Conservation (phyloP, 2,329 filamentous ascomycete genomes). For the Fragosphaeria purpurea region DNA sequence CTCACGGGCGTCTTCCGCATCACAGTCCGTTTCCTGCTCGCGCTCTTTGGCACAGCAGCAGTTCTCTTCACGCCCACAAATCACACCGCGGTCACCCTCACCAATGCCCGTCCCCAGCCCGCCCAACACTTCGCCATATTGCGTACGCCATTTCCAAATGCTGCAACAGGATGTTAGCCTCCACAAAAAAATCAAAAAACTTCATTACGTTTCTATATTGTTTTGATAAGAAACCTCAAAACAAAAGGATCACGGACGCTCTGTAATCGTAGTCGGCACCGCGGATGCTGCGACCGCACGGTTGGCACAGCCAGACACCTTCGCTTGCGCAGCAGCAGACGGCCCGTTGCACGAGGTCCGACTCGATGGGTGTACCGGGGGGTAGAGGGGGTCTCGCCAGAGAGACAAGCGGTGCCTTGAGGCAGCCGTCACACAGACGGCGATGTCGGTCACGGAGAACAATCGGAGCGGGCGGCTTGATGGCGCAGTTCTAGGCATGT, state of each 20-base stretch:
- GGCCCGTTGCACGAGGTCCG: conserved; percentile 45
- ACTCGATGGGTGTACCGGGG: conserved; percentile 36
- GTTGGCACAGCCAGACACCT: conserved; percentile 74
- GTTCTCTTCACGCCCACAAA: conserved; percentile 66
- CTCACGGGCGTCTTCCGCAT: conserved; percentile 61
- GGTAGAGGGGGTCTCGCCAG: conserved; percentile 37
- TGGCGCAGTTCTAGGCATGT: conserved; percentile 66
- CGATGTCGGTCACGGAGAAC: conserved; percentile 67
- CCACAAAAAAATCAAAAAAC: too few relatives aligned
- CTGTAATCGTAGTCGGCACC: conserved; percentile 49
- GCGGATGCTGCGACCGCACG: conserved; percentile 65
- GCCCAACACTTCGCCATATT: conserved; percentile 71
- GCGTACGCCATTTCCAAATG: conserved; percentile 82
- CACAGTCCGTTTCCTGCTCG: conserved; percentile 77
- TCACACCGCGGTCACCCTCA: conserved; percentile 77
- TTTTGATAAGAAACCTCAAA: neutral
- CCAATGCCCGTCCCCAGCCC: conserved; percentile 80
- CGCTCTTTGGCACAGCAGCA: conserved; percentile 71
- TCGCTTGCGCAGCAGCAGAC: conserved; percentile 43
- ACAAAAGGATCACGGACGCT: conserved; percentile 30
- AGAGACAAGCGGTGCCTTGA: conserved; percentile 55
- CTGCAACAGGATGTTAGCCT: conserved; percentile 23
- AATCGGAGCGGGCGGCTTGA: conserved; percentile 64
- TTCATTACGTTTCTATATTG: too few relatives aligned
- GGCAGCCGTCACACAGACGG: conserved; percentile 67